These are phyloP conservation scores for Citrus cavaleriei DNA, from an alignment of 345 rosid genomes.

Conservation along the genomic window DNA sequence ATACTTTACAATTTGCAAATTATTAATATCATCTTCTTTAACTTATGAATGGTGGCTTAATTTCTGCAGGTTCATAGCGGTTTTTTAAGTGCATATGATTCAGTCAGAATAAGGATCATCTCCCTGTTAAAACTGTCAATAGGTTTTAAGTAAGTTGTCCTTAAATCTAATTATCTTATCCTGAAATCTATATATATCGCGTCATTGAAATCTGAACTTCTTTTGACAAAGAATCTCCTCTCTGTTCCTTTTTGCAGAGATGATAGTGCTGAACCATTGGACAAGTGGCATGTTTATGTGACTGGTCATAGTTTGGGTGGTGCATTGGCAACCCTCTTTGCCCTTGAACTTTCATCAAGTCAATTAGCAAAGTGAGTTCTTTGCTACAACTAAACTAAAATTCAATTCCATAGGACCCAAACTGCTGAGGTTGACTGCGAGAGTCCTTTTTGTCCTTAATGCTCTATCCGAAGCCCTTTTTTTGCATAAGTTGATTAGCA, in stretches of 20 bases:
- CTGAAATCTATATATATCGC: background rate
- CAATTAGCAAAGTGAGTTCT: conserved; percentile 69
- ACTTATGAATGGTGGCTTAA: conserved; percentile 8
- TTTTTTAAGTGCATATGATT: conserved; percentile 83
- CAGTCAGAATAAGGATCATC: conserved; percentile 76
- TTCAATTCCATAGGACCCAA: background rate
- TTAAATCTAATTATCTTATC: background rate
- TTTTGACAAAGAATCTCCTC: background rate
- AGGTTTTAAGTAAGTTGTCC: conserved; percentile 58
- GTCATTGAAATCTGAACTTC: background rate
- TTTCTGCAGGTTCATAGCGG: conserved; percentile 86
- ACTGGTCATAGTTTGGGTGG: conserved; percentile 99
- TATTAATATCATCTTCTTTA: background rate
- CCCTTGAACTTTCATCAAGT: conserved; percentile 92
- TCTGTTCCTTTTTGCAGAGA: conserved; percentile 40
- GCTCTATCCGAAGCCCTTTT: background rate
- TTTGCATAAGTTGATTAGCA: background rate
- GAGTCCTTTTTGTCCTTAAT: background rate
- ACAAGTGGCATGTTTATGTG: conserved; percentile 82
- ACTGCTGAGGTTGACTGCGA: background rate
- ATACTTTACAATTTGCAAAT: background rate
- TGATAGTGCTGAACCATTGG: conserved; percentile 36
- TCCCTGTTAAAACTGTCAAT: conserved; percentile 63
- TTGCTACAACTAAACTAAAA: background rate
- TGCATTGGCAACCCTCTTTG: conserved; percentile 87